Conservation (phyloP, 2,329 filamentous ascomycete species). For the Stagonosporopsis tanaceti region DNA sequence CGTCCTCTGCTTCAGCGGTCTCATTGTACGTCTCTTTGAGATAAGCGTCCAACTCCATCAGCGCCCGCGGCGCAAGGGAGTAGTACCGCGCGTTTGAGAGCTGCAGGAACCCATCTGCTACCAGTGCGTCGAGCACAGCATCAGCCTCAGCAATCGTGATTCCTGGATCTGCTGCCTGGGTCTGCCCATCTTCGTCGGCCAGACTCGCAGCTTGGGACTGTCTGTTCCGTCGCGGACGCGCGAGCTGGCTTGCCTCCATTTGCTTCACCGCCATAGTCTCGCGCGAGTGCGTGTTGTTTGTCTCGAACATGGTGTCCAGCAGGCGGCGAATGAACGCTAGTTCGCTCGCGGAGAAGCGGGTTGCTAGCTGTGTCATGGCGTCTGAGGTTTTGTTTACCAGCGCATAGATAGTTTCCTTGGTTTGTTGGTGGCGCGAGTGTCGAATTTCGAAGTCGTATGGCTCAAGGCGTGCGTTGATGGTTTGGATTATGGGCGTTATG, state of each 20-base stretch:
- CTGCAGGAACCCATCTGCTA: slow-evolving; percentile 86
- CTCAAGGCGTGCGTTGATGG: slow-evolving; percentile 75
- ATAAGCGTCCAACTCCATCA: slow-evolving; percentile 87
- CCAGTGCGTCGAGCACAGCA: slow-evolving; percentile 70
- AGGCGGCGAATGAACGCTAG: slow-evolving; percentile 88
- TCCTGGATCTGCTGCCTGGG: slow-evolving; percentile 54
- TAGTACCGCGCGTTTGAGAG: slow-evolving; percentile 76
- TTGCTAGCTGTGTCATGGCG: slow-evolving; percentile 84
- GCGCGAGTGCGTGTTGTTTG: slow-evolving; percentile 78
- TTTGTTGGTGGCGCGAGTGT: slow-evolving; percentile 72
- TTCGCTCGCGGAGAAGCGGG: slow-evolving; percentile 80
- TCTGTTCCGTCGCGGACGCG: slow-evolving; percentile 50
- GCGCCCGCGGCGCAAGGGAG: slow-evolving; percentile 74
- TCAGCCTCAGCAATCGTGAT: slow-evolving; percentile 83
- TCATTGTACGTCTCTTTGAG: slow-evolving; percentile 86
- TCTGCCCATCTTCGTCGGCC: slow-evolving; percentile 36
- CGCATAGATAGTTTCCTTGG: slow-evolving; percentile 74
- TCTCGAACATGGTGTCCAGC: slow-evolving; percentile 91
- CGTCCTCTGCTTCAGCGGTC: slow-evolving; percentile 63
- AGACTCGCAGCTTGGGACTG: slow-evolving; percentile 39
- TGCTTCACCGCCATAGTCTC: slow-evolving; percentile 84
- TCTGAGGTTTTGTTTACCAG: slow-evolving; percentile 84
- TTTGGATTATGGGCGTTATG: slow-evolving; percentile 72
- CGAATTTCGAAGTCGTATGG: slow-evolving; percentile 89
- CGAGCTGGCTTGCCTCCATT: slow-evolving; percentile 79